Evolutionary conservation across 768 basidiomycete genomes (phyloP).

Genomic region (Piloderma croceum): DNA sequence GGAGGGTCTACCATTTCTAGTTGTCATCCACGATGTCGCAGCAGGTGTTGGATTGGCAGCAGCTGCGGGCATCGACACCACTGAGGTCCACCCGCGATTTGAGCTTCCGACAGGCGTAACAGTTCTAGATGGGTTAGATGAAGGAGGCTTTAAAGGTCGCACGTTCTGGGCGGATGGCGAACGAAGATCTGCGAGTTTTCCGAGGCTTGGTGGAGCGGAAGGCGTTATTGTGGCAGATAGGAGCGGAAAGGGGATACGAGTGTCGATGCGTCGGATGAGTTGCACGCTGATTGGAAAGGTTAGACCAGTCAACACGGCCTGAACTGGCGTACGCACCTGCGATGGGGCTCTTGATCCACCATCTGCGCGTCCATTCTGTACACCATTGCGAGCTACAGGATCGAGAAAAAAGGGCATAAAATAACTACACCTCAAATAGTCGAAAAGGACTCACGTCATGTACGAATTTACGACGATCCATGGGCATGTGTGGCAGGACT

Average conservation of each 20-base stretch:
- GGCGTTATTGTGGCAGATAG: conserved; percentile 46
- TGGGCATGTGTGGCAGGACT: conserved; percentile 77
- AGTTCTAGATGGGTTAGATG: conserved; percentile 2
- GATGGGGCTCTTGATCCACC: conserved; percentile 87
- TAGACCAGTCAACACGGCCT: neutral
- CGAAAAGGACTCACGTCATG: conserved; percentile 47
- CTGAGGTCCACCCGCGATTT: conserved; percentile 7
- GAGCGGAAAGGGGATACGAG: conserved; percentile 66
- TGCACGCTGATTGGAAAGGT: conserved; percentile 50
- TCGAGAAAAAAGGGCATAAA: neutral
- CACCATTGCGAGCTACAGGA: conserved; percentile 56
- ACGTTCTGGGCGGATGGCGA: conserved; percentile 12
- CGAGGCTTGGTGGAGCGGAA: conserved; percentile 38
- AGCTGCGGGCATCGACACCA: conserved; percentile 5
- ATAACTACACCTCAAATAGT: conserved; percentile 1
- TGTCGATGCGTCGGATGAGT: conserved; percentile 76
- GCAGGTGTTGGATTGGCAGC: conserved; percentile 1
- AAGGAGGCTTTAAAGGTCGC: conserved; percentile 7
- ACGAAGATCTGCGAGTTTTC: conserved; percentile 57
- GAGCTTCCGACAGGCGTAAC: conserved; percentile 4
- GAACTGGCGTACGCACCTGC: conserved; percentile 38
- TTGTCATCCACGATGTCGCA: no score
- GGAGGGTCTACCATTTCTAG: conserved; percentile 4
- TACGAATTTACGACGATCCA: conserved; percentile 78
- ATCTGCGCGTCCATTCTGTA: conserved; percentile 83